Percentiles rank a stretch among this genome's conserved stretches.
Evolutionary conservation across 2,329 filamentous ascomycete species (phyloP).

Genomic region (Penicillium sp.): DNA sequence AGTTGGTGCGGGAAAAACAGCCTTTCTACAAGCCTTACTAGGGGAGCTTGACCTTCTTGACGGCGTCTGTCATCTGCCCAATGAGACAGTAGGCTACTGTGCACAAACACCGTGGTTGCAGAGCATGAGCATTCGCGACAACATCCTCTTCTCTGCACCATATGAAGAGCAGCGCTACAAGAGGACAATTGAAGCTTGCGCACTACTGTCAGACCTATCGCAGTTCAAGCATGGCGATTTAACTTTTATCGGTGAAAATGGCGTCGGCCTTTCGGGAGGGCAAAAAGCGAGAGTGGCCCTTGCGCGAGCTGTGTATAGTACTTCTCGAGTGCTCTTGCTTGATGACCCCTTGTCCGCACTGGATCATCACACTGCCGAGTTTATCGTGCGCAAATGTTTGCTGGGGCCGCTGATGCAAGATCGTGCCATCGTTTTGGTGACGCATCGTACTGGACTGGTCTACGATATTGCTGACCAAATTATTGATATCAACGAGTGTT

Average conservation of each 20-base stretch:
- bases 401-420: constrained; percentile 49
- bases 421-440: constrained; percentile 55
- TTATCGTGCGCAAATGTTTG: constrained; percentile 54
- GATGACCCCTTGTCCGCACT: constrained; percentile 57
- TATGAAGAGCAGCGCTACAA: constrained; percentile 66
- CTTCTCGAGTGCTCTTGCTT: constrained; percentile 49
- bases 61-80: constrained; percentile 49
- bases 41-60: constrained; percentile 52
- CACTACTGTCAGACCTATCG: constrained; percentile 55
- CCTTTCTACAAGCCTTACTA: constrained; percentile 53
- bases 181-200: constrained; percentile 61
- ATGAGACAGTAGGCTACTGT: constrained; percentile 58
- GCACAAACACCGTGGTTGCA: constrained; percentile 63
- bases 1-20: constrained; percentile 59
- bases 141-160: constrained; percentile 58
- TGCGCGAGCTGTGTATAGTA: constrained; percentile 56
- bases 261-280: constrained; percentile 55
- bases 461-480: constrained; percentile 66
- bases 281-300: constrained; percentile 57
- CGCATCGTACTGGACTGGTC: constrained; percentile 65
- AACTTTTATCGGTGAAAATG: constrained; percentile 57
- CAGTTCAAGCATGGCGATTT: constrained; percentile 60
- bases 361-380: constrained; percentile 60
- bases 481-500: constrained; percentile 61
- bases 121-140: constrained; percentile 64